Base-by-base conservation (phyloP, 306 rosid species). In the Rosa multiflora region DNA sequence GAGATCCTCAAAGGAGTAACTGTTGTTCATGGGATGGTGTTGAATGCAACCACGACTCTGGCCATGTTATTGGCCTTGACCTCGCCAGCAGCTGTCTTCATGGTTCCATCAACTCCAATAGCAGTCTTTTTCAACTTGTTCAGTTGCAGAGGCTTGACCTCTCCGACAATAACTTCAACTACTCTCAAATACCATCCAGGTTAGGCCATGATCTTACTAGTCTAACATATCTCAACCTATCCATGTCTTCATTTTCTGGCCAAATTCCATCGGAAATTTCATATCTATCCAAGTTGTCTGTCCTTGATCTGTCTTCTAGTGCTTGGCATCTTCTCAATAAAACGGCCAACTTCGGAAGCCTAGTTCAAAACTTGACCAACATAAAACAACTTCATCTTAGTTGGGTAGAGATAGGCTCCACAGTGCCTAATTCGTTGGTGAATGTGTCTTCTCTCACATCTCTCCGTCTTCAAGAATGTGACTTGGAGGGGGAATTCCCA, bases 11-110 rank as follows among this genome's bases (percentile, higher is more conserved):
- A 4, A n/a, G 3, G 48, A 69, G 58, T 1, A 35, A 75, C 10
- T 75, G 80, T 20, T 81, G 84, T 37, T 29, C 62, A 12, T 81
- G 80, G 79, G 49, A 80, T 40, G 79, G 76, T 48, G 63, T 80
- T 0, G 70, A 74, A 23, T 80, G 82, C 10, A n/a, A 66, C 44
- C 39, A 15, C 1, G 13, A 72, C 29, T 62, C 55, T 7, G 78
- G 78, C 37, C 74, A 73, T 48, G 78, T 80, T 9, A 52, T 79
- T 21, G 72, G 44, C 29, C 67, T 79, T 14, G 39, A 79, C 71
- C 83, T 81, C 13, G 70, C 52, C 68, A 15, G 70, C 40, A 75
- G 84, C 42, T 81, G 14, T 47, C 75, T 75, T 21, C 43, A 18
- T 59, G 80, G 84, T n/a, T 66, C 79, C 35, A 43, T 75, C 80